phyloP scores from a whole-genome alignment of 495 filamentous ascomycete genomes.

The Penicillium maclennaniae region DNA sequence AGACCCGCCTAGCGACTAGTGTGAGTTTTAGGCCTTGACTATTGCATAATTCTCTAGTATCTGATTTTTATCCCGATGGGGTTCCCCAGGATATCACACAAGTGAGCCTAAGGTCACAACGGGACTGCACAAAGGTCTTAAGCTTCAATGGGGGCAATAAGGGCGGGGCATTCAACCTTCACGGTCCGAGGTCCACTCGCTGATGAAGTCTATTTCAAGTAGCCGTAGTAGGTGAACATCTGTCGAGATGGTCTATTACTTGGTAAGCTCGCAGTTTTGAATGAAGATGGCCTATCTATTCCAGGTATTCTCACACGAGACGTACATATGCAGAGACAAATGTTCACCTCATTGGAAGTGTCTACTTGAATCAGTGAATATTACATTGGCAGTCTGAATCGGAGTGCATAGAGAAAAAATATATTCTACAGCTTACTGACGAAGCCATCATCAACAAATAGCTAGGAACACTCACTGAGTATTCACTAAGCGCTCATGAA shows the following conservation, averaged over 20 bases:
- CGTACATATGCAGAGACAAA: background rate
- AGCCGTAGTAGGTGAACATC: background rate
- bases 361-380: too few relatives aligned
- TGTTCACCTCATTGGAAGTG: too few relatives aligned
- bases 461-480: too few relatives aligned
- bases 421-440: too few relatives aligned
- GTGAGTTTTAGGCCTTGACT: background rate
- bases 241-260: background rate
- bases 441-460: too few relatives aligned
- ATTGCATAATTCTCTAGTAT: background rate
- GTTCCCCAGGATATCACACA: background rate
- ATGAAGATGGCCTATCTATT: background rate
- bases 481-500: too few relatives aligned
- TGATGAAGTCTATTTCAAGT: background rate
- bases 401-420: too few relatives aligned
- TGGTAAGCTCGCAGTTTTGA: background rate
- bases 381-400: too few relatives aligned
- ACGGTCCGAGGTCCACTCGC: too few relatives aligned
- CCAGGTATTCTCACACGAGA: background rate
- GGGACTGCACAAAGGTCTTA: background rate
- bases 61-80: background rate
- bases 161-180: background rate
- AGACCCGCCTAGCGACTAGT: constrained; percentile 7
- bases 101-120: background rate
- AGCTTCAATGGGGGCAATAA: background rate